phyloP scores from a whole-genome alignment of 192 early-diverging fungal genomes.

The Backusella mclennaniae region DNA sequence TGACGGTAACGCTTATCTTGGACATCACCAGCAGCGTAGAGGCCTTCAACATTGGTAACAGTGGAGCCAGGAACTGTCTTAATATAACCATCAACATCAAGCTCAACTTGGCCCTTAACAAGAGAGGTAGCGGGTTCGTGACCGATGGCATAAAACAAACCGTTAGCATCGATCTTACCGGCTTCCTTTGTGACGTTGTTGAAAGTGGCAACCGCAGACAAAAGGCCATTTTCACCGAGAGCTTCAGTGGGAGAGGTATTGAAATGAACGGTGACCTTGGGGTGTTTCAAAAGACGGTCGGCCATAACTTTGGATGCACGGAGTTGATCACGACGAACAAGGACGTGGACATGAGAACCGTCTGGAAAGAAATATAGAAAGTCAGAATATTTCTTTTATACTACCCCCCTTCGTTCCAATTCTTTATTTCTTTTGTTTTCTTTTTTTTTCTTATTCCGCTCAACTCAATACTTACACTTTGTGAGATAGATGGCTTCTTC shows the following conservation, averaged over 20 bases:
- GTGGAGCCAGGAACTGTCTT: conserved; percentile 74
- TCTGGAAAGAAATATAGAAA: conserved; percentile 22
- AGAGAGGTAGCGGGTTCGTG: conserved; percentile 85
- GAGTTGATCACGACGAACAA: conserved; percentile 93
- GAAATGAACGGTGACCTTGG: conserved; percentile 93
- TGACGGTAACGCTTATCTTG: conserved; percentile 96
- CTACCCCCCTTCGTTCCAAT: not conserved
- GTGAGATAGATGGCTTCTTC: conserved; percentile 98
- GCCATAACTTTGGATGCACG: conserved; percentile 99
- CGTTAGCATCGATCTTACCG: conserved; percentile 73
- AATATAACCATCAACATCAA: conserved; percentile 92
- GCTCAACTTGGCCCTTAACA: conserved; percentile 72
- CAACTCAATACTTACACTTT: conserved; percentile 59
- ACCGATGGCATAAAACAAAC: conserved; percentile 98
- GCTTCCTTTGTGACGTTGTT: conserved; percentile 74
- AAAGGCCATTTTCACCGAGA: conserved; percentile 81
- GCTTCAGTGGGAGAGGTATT: conserved; percentile 84
- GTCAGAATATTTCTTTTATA: not conserved
- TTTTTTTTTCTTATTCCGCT: conserved; percentile 1
- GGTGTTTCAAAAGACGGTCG: conserved; percentile 75
- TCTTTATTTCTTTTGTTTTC: not conserved
- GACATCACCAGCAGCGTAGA: conserved; percentile 98
- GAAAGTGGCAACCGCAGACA: conserved; percentile 71
- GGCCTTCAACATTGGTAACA: conserved; percentile 84
- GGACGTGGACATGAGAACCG: conserved; percentile 90